Percentiles rank a stretch among this genome's conserved stretches.
Evolutionary conservation across 2,329 filamentous ascomycete species (phyloP).

Genomic region (Fusarium vanettenii): DNA sequence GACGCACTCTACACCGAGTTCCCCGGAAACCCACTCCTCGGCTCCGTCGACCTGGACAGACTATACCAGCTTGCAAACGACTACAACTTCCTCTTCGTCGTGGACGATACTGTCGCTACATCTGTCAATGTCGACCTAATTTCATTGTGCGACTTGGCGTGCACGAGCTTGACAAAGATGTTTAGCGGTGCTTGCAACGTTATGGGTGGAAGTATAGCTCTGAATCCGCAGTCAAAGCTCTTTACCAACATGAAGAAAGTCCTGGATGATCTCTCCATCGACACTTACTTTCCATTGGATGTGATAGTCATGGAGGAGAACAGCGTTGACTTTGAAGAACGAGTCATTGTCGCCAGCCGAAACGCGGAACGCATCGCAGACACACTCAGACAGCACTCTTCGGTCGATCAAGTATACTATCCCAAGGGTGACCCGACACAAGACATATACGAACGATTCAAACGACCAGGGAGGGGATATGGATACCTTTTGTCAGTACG

Average conservation of each 20-base stretch:
- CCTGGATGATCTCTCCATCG: slow-evolving; percentile 31
- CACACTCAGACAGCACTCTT: slow-evolving; percentile 38
- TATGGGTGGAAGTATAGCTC: slow-evolving; percentile 59
- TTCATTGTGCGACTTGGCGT: slow-evolving; percentile 58
- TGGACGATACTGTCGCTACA: slow-evolving; percentile 60
- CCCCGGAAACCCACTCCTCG: slow-evolving; percentile 48
- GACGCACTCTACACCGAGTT: slow-evolving; percentile 61
- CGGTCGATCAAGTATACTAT: slow-evolving; percentile 52
- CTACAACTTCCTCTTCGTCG: slow-evolving; percentile 54
- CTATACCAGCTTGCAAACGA: slow-evolving; percentile 46
- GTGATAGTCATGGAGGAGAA: slow-evolving; percentile 52
- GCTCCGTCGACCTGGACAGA: slow-evolving; percentile 43
- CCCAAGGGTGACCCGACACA: slow-evolving; percentile 52
- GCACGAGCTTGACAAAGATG: slow-evolving; percentile 65
- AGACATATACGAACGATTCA: slow-evolving; percentile 45
- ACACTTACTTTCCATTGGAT: slow-evolving; percentile 43
- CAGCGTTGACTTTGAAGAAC: slow-evolving; percentile 50
- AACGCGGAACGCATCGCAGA: slow-evolving; percentile 43
- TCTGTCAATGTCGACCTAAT: slow-evolving; percentile 60
- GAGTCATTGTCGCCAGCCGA: slow-evolving; percentile 45
- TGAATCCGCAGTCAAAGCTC: slow-evolving; percentile 55
- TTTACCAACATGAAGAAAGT: slow-evolving; percentile 46
- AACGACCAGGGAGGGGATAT: slow-evolving; percentile 57
- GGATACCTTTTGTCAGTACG: slow-evolving; percentile 64
- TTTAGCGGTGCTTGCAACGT: slow-evolving; percentile 67